Evolutionary conservation across 148 eudicot genomes (phyloP).

Genomic region (Suaeda aralocaspica): DNA sequence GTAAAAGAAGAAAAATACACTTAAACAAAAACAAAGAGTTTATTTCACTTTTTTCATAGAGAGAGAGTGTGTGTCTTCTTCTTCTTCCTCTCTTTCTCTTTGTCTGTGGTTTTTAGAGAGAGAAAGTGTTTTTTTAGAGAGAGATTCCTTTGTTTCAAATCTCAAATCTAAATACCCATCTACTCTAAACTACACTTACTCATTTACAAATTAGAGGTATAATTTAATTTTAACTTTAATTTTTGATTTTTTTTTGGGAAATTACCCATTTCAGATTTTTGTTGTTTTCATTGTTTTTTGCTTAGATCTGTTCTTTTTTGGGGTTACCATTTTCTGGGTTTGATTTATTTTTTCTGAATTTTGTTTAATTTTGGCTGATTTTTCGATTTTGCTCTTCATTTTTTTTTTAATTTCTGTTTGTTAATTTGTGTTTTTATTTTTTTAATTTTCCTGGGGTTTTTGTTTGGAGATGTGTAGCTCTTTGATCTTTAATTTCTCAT

Average conservation of each 20-base stretch:
- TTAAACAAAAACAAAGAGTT: conserved; percentile 10
- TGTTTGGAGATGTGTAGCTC: not conserved
- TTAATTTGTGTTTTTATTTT: not conserved
- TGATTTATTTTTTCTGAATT: not conserved
- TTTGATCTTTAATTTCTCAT: conserved; percentile 3
- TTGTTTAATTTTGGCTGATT: conserved; percentile 10
- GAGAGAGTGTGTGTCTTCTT: not conserved
- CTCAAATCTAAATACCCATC: not conserved
- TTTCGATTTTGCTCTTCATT: not conserved
- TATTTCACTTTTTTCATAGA: not conserved
- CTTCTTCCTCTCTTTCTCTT: no score
- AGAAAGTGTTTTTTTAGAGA: no score
- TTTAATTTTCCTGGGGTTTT: not conserved
- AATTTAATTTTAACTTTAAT: not conserved
- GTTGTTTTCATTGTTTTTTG: not conserved
- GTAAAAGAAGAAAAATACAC: not conserved
- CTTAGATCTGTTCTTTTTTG: conserved; percentile 22
- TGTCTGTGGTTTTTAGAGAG: not conserved
- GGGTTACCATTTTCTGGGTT: conserved; percentile 7
- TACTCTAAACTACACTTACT: not conserved
- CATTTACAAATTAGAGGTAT: no score
- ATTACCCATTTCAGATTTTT: not conserved
- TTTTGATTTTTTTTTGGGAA: not conserved
- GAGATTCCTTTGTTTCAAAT: no score
- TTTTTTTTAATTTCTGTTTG: not conserved